These are phyloP conservation scores for Monilinia vaccinii-corymbosi DNA, from an alignment of 2,329 filamentous ascomycete genomes.

Conservation along the genomic window DNA sequence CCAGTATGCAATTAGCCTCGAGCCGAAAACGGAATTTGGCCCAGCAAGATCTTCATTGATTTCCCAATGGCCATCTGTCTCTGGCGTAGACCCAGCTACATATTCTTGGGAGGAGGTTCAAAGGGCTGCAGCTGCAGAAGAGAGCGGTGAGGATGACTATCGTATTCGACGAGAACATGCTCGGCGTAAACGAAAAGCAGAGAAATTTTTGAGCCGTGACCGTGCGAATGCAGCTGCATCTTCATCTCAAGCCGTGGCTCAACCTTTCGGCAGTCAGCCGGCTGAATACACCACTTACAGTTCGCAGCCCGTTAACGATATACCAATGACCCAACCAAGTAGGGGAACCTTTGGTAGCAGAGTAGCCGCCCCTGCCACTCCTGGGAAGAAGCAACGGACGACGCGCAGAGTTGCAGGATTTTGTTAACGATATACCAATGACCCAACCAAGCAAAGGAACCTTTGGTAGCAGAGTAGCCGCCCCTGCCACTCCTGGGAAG, in stretches of 20 bases:
- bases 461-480: conserved; percentile 35
- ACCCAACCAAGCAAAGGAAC: conserved; percentile 41
- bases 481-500: conserved; percentile 31
- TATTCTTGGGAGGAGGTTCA: conserved; percentile 27
- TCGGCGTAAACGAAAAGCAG: conserved; percentile 24
- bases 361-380: conserved; percentile 27
- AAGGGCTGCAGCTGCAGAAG: conserved; percentile 11
- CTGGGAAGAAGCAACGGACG: conserved; percentile 37
- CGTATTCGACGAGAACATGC: conserved; percentile 21
- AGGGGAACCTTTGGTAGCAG: conserved; percentile 39
- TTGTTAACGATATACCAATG: conserved; percentile 27
- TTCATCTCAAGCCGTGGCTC: conserved; percentile 37
- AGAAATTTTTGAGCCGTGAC: conserved; percentile 26
- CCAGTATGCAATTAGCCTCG: conserved; percentile 29
- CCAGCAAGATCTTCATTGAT: conserved; percentile 25
- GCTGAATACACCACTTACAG: conserved; percentile 16
- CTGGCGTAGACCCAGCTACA: conserved; percentile 29
- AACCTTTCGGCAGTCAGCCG: conserved; percentile 25
- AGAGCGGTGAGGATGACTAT: conserved; percentile 18
- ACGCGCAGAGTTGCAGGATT: conserved; percentile 29
- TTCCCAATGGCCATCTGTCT: conserved; percentile 30
- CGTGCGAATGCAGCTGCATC: conserved; percentile 25
- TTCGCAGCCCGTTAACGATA: conserved; percentile 24
- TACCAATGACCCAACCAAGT: conserved; percentile 38
- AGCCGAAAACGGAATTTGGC: conserved; percentile 22